Percentiles rank a stretch among this genome's conserved stretches.
Conservation (phyloP, 495 filamentous ascomycete species). For the Aspergillus bridgeri region DNA sequence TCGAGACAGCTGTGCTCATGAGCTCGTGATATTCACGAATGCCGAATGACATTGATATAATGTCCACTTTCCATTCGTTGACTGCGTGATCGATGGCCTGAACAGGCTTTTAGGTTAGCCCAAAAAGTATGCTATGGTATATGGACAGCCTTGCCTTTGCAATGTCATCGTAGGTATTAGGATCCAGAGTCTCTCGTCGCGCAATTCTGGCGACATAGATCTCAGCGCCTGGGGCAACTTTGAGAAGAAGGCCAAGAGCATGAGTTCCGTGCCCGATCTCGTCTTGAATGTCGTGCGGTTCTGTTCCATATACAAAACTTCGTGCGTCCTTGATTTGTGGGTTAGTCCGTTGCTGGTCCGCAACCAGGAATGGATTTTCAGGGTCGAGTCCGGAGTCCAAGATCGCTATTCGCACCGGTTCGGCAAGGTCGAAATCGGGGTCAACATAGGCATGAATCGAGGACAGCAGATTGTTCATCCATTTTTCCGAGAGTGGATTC, state of each 20-base stretch:
- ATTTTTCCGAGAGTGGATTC: conserved; percentile 21
- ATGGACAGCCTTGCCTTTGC: conserved; percentile 23
- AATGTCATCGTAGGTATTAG: conserved; percentile 23
- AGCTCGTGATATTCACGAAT: conserved; percentile 25
- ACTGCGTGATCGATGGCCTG: conserved; percentile 34
- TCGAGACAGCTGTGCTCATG: conserved; percentile 24
- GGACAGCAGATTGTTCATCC: conserved; percentile 24
- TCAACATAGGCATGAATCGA: conserved; percentile 22
- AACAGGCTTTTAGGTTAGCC: conserved; percentile 12
- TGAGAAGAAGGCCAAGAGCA: conserved; percentile 27
- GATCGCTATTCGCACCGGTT: conserved; percentile 32
- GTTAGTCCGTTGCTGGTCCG: conserved; percentile 13
- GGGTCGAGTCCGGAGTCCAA: conserved; percentile 30
- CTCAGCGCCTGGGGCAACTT: conserved; percentile 29
- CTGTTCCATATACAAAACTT: conserved; percentile 23
- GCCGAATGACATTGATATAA: conserved; percentile 36
- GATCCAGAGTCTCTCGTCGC: conserved; percentile 19
- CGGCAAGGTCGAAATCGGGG: conserved; percentile 9
- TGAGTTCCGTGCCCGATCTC: conserved; percentile 35
- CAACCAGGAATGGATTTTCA: conserved; percentile 22
- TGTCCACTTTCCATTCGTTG: conserved; percentile 31
- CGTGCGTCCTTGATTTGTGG: conserved; percentile 25
- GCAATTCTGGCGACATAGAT: conserved; percentile 32
- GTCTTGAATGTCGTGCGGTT: conserved; percentile 23
- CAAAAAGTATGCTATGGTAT: conserved; percentile 13